These are phyloP conservation scores for Ogataea paraovalis DNA, from an alignment of 805 yeast genomes.

Conservation along the genomic window DNA sequence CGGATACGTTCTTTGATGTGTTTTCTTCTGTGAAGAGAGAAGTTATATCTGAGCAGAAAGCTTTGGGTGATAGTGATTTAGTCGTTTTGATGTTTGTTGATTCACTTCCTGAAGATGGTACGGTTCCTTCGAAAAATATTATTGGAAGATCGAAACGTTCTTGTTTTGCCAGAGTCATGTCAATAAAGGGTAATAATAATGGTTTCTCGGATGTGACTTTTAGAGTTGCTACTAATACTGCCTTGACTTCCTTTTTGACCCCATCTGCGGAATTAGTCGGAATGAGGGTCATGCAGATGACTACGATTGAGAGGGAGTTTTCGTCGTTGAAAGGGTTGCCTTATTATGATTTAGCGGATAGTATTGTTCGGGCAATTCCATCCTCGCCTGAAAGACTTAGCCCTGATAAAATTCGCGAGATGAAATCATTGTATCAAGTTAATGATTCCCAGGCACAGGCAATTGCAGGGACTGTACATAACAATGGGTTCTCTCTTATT, in stretches of 20 bases:
- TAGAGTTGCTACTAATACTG: slow-evolving; percentile 53
- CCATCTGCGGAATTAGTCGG: slow-evolving; percentile 64
- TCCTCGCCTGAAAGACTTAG: slow-evolving; percentile 37
- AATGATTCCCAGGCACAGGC: slow-evolving; percentile 92
- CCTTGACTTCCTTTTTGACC: slow-evolving; percentile 51
- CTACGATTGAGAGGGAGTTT: slow-evolving; percentile 90
- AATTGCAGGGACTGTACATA: slow-evolving; percentile 63
- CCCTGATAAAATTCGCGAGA: slow-evolving; percentile 34
- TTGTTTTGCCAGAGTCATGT: slow-evolving; percentile 78
- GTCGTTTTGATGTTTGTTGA: slow-evolving; percentile 57
- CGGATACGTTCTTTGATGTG: slow-evolving; percentile 85
- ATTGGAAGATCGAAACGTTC: slow-evolving; percentile 31
- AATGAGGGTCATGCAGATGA: slow-evolving; percentile 78
- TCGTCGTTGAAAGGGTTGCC: slow-evolving; percentile 77
- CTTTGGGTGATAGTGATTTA: slow-evolving; percentile 70
- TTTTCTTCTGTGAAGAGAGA: slow-evolving; percentile 64
- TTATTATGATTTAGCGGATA: slow-evolving; percentile 71
- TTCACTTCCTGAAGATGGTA: slow-evolving; percentile 29
- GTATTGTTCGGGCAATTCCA: slow-evolving; percentile 66
- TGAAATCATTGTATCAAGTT: slow-evolving; percentile 52
- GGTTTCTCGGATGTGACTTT: slow-evolving; percentile 74
- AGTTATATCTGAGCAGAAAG: slow-evolving; percentile 44
- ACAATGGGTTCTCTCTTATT: slow-evolving; percentile 79
- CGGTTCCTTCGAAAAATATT: slow-evolving; percentile 15
- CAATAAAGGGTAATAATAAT: slow-evolving; percentile 59